These are phyloP conservation scores for Acmispon strigosus DNA, from an alignment of 306 rosid species.

Conservation along the genomic window DNA sequence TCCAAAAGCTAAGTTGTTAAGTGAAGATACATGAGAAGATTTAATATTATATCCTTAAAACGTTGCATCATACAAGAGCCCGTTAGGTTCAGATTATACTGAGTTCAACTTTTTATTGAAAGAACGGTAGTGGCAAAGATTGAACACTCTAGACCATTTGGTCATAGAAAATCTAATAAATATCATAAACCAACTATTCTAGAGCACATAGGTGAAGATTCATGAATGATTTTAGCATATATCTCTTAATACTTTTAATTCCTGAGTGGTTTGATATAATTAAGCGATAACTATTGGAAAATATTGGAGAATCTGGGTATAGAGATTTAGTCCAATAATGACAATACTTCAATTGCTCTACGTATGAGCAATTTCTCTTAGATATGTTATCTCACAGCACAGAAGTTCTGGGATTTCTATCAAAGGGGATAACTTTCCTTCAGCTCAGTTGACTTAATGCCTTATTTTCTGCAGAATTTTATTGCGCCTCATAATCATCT, in stretches of 20 bases:
- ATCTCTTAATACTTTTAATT: neutral
- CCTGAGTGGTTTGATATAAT: slow-evolving; percentile 5
- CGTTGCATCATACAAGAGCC: too few species aligned
- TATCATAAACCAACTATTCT: neutral
- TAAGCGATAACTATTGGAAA: neutral
- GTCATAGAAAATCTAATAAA: too few species aligned
- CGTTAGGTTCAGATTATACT: too few species aligned
- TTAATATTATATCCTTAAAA: too few species aligned
- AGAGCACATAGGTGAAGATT: neutral
- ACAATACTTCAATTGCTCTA: neutral
- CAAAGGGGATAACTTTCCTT: neutral
- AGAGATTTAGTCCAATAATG: too few species aligned
- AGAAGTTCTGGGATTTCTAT: neutral
- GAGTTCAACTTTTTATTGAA: too few species aligned
- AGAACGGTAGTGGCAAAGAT: too few species aligned
- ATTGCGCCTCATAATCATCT: neutral
- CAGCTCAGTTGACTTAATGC: neutral
- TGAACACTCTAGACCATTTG: too few species aligned
- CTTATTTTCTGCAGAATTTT: neutral
- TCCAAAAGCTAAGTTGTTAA: neutral
- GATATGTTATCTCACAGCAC: neutral
- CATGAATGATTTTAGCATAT: neutral
- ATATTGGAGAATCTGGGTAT: too few species aligned
- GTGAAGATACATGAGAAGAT: too few species aligned
- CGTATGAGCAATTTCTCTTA: neutral